Evolutionary conservation across 1,284 basidiomycete genomes (phyloP).

Genomic region (Ganoderma boninense): DNA sequence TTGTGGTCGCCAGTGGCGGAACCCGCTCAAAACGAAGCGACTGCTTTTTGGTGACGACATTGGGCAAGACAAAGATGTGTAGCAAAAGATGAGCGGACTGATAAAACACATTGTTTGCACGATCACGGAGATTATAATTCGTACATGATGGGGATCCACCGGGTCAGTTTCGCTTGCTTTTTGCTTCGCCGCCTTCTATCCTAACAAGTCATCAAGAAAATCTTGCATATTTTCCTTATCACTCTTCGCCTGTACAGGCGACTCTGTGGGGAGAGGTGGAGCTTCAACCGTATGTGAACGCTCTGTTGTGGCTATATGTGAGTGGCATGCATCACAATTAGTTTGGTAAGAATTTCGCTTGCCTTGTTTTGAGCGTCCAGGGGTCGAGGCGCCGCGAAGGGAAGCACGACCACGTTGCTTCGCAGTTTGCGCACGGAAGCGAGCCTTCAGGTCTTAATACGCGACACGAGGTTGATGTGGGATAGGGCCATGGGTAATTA

Average conservation of each 20-base stretch:
- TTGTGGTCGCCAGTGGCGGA: background rate
- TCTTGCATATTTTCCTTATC: constrained; percentile 73
- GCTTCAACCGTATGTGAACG: constrained; percentile 51
- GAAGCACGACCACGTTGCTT: constrained; percentile 48
- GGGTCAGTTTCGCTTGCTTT: background rate
- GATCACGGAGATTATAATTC: background rate
- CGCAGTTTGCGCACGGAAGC: constrained; percentile 68
- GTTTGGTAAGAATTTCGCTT: background rate
- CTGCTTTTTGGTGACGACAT: background rate
- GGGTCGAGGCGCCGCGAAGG: constrained; percentile 15
- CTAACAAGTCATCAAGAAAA: constrained; percentile 74
- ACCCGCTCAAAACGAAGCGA: background rate
- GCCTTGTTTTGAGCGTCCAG: constrained; percentile 46
- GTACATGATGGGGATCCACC: background rate
- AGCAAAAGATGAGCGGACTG: too few species aligned
- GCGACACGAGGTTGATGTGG: constrained; percentile 1
- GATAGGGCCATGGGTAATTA: background rate
- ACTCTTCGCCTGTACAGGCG: constrained; percentile 46
- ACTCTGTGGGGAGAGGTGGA: constrained; percentile 59
- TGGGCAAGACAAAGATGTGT: background rate
- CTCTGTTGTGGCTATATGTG: constrained; percentile 35
- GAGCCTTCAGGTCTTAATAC: constrained; percentile 68
- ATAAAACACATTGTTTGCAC: background rate
- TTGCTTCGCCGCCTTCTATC: background rate
- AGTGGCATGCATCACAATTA: background rate